Evolutionary conservation across 2,329 filamentous ascomycete species (phyloP).

Genomic region (Epichloe bromicola): DNA sequence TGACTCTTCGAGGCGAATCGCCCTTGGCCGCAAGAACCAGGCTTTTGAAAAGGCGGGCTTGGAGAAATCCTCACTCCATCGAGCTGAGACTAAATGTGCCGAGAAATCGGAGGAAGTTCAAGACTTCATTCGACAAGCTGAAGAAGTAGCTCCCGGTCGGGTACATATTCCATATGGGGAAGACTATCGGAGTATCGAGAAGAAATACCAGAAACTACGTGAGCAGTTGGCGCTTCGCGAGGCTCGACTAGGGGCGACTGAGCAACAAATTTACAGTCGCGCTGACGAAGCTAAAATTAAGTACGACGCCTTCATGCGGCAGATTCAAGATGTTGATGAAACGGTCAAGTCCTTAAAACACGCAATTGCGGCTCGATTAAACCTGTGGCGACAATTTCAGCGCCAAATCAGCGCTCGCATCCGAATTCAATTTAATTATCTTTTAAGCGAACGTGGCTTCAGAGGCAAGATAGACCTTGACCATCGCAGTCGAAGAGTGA

Average conservation of each 20-base stretch:
- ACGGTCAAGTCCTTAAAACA: slow-evolving; percentile 35
- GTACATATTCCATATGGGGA: slow-evolving; percentile 52
- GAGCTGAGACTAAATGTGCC: slow-evolving; percentile 34
- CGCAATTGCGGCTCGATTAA: slow-evolving; percentile 55
- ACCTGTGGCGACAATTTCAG: slow-evolving; percentile 72
- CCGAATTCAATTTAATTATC: slow-evolving; percentile 73
- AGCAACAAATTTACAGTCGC: slow-evolving; percentile 48
- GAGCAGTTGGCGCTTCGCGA: slow-evolving; percentile 46
- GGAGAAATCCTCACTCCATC: slow-evolving; percentile 30
- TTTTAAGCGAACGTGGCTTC: slow-evolving; percentile 82
- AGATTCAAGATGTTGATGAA: slow-evolving; percentile 26
- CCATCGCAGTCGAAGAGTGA: slow-evolving; percentile 59
- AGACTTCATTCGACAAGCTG: slow-evolving; percentile 42
- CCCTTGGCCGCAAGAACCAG: slow-evolving; percentile 48
- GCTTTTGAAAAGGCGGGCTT: slow-evolving; percentile 39
- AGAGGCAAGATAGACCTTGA: slow-evolving; percentile 69
- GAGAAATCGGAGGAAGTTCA: slow-evolving; percentile 34
- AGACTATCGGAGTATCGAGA: slow-evolving; percentile 42
- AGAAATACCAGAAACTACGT: slow-evolving; percentile 40
- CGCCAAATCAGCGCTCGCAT: slow-evolving; percentile 75
- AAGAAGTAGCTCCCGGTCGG: slow-evolving; percentile 36
- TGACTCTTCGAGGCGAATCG: slow-evolving; percentile 35
- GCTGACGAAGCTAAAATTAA: slow-evolving; percentile 26
- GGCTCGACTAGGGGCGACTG: slow-evolving; percentile 45
- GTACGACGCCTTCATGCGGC: slow-evolving; percentile 29